Evolutionary conservation across 202 grass and related monocot species (phyloP).

Genomic region (Setaria italica): DNA sequence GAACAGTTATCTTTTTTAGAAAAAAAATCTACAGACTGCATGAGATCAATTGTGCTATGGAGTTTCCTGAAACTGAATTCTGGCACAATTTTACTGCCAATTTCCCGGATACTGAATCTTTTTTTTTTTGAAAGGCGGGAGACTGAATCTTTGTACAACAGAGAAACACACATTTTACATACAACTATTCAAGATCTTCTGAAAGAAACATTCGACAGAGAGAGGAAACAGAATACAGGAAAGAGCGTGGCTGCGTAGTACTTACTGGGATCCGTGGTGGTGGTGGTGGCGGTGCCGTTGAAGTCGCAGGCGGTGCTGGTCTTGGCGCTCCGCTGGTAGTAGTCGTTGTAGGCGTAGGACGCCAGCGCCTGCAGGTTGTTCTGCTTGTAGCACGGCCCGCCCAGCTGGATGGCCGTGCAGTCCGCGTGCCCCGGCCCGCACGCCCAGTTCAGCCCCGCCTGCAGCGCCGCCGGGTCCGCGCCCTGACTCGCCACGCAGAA

Average conservation of each 20-base stretch:
- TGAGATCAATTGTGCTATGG: not conserved
- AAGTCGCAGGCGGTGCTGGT: conserved; percentile 68
- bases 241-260: not conserved
- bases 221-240: not conserved
- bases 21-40: not conserved
- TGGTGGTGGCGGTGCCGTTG: conserved; percentile 57
- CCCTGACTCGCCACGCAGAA: conserved; percentile 77
- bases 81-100: too few species aligned
- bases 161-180: not conserved
- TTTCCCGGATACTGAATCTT: not conserved
- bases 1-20: not conserved
- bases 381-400: conserved; percentile 67
- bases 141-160: not conserved
- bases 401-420: conserved; percentile 76
- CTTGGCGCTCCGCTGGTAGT: conserved; percentile 60
- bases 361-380: conserved; percentile 68
- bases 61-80: not conserved
- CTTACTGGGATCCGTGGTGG: conserved; percentile 79
- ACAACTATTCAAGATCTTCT: not conserved
- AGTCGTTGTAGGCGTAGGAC: conserved; percentile 97
- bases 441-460: conserved; percentile 73
- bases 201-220: not conserved
- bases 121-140: too few species aligned
- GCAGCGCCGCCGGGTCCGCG: conserved; percentile 62
- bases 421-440: conserved; percentile 75